A percentile compares a stretch with the other conserved stretches of the same genome.
Conservation (phyloP, 2,329 filamentous ascomycete genomes). For the Verticillium longisporum region DNA sequence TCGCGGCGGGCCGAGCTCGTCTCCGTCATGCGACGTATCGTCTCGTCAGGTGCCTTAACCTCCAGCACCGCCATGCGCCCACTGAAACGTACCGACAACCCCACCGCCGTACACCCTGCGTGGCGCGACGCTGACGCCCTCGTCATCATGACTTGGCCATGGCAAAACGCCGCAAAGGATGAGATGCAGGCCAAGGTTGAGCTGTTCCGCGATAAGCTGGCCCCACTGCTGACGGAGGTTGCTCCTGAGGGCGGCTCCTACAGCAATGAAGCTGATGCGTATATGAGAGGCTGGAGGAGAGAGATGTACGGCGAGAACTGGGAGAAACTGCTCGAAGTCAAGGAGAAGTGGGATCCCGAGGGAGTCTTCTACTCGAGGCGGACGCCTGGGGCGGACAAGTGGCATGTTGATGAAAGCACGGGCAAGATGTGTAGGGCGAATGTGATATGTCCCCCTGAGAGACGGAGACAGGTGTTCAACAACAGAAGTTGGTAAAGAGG, state of each 20-base stretch:
- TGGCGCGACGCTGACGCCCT: conserved; percentile 13
- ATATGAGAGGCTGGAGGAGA: conserved; percentile 31
- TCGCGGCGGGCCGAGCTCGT: conserved; percentile 13
- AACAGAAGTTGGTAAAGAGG: neutral
- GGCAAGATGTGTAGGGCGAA: neutral
- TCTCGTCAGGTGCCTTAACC: neutral
- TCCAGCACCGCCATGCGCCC: conserved; percentile 1
- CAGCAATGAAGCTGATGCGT: conserved; percentile 43
- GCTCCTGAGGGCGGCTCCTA: conserved; percentile 35
- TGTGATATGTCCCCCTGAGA: neutral
- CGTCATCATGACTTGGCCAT: conserved; percentile 8
- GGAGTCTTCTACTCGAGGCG: conserved; percentile 33
- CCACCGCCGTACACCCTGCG: conserved; percentile 15
- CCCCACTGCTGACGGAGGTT: conserved; percentile 25
- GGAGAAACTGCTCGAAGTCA: conserved; percentile 30
- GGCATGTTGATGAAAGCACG: neutral
- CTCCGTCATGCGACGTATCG: conserved; percentile 3
- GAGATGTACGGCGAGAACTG: conserved; percentile 42
- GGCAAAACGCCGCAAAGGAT: conserved; percentile 16
- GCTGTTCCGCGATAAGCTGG: conserved; percentile 13
- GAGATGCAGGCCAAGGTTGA: conserved; percentile 17
- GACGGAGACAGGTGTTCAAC: neutral
- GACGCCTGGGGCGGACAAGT: neutral
- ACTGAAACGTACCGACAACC: neutral
- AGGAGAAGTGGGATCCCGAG: conserved; percentile 41